A percentile compares a stretch with the other conserved stretches of the same genome.
Evolutionary conservation across 2,329 filamentous ascomycete genomes (phyloP).

Genomic region (Coleophoma crateriformis): DNA sequence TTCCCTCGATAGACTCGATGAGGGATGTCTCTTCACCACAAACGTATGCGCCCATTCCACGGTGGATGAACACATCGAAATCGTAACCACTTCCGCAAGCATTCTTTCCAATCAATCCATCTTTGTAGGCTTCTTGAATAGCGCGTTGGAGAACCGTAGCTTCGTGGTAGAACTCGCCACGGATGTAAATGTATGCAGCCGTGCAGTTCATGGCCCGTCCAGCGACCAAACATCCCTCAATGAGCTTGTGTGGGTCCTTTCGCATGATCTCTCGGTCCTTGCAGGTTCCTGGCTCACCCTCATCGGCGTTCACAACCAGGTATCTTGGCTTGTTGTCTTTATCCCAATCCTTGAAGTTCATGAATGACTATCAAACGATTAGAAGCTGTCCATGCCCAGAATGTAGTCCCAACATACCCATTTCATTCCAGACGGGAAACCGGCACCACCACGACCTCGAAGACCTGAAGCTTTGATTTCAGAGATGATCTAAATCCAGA

Average conservation of each 20-base stretch:
- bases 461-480: slow-evolving; percentile 97
- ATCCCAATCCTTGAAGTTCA: slow-evolving; percentile 99
- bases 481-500: slow-evolving; percentile 67
- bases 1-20: slow-evolving; percentile 97
- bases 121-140: slow-evolving; percentile 96
- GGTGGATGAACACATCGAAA: slow-evolving; percentile 95
- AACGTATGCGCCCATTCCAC: slow-evolving; percentile 94
- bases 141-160: slow-evolving; percentile 88
- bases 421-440: slow-evolving; percentile 97
- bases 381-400: slow-evolving; percentile 5
- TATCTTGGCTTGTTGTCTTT: slow-evolving; percentile 96
- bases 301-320: slow-evolving; percentile 95
- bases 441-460: slow-evolving; percentile 91
- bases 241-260: slow-evolving; percentile 98
- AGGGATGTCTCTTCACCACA: slow-evolving; percentile 97
- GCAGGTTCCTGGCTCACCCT: slow-evolving; percentile 97
- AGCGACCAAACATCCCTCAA: slow-evolving; percentile 94
- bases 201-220: slow-evolving; percentile 98
- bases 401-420: slow-evolving; percentile 61
- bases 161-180: slow-evolving; percentile 96
- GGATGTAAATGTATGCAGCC: slow-evolving; percentile 98
- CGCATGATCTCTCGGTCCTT: slow-evolving; percentile 99
- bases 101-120: slow-evolving; percentile 95
- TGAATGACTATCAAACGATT: slow-evolving; percentile 71
- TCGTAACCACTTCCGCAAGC: slow-evolving; percentile 95